Evolutionary conservation across 2,329 filamentous ascomycete species (phyloP).

Genomic region (Cordyceps cicadae): DNA sequence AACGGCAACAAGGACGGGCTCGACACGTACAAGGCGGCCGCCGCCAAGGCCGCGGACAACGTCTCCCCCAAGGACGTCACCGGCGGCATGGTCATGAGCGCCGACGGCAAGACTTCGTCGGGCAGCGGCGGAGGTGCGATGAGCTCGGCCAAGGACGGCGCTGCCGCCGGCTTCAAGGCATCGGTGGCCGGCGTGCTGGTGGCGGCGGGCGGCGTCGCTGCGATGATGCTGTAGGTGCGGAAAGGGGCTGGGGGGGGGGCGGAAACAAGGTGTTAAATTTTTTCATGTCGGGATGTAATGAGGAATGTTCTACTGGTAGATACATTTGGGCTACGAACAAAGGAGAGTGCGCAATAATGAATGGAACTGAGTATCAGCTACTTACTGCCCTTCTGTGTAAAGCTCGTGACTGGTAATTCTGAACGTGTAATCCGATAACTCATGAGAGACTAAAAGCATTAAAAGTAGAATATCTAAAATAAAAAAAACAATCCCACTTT

Average conservation of each 20-base stretch:
- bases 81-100: not conserved
- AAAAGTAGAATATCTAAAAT: not conserved
- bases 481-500: not conserved
- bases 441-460: no score
- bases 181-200: not conserved
- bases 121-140: no score
- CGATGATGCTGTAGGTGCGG: slow-evolving; percentile 1
- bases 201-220: slow-evolving; percentile 2
- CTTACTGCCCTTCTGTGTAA: no score
- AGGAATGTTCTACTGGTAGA: not conserved
- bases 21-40: not conserved
- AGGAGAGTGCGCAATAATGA: not conserved
- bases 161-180: not conserved
- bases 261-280: no score
- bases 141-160: not conserved
- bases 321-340: not conserved
- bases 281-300: not conserved
- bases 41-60: not conserved
- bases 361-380: not conserved
- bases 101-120: not conserved
- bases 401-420: no score
- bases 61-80: not conserved
- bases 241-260: no score
- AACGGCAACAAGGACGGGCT: slow-evolving; percentile 3
- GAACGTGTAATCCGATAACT: no score